phyloP scores from a whole-genome alignment of 73 alveolate species.

The Urostyla sp. region DNA sequence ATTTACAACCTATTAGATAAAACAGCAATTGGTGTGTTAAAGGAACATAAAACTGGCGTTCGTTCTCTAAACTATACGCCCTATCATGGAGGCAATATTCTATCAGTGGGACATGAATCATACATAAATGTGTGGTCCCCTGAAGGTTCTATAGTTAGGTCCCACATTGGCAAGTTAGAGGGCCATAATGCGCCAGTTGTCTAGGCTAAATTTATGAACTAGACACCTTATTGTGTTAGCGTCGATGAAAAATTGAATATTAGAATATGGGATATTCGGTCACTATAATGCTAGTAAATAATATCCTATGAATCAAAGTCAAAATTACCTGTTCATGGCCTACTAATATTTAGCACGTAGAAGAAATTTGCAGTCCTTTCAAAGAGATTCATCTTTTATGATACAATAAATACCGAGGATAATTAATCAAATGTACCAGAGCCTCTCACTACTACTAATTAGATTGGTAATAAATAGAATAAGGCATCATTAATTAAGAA shows the following conservation, averaged over 20 bases:
- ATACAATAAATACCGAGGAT: slow-evolving; percentile 56
- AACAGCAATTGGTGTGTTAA: slow-evolving; percentile 75
- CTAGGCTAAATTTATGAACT: slow-evolving; percentile 78
- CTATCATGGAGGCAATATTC: slow-evolving; percentile 84
- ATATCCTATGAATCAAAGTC: slow-evolving; percentile 66
- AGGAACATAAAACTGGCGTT: slow-evolving; percentile 87
- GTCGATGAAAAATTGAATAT: slow-evolving; percentile 87
- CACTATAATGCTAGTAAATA: slow-evolving; percentile 73
- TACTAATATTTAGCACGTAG: slow-evolving; percentile 51
- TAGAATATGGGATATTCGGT: slow-evolving; percentile 88
- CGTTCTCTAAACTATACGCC: slow-evolving; percentile 87
- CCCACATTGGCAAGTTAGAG: slow-evolving; percentile 84
- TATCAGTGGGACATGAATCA: slow-evolving; percentile 94
- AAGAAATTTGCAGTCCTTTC: slow-evolving; percentile 67
- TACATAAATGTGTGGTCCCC: slow-evolving; percentile 90
- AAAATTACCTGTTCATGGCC: slow-evolving; percentile 49
- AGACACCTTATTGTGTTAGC: slow-evolving; percentile 82
- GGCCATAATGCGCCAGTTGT: slow-evolving; percentile 92
- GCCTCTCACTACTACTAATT: too few species aligned
- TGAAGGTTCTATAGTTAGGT: slow-evolving; percentile 74
- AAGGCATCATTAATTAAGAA: background rate
- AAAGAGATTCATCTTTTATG: slow-evolving; percentile 65
- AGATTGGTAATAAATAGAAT: too few species aligned
- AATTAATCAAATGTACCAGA: background rate
- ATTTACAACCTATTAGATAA: slow-evolving; percentile 81